Percentiles rank a stretch among this genome's conserved stretches.
phyloP scores from a whole-genome alignment of 108 stramenopile species.

The Skeletonema tropicum region DNA sequence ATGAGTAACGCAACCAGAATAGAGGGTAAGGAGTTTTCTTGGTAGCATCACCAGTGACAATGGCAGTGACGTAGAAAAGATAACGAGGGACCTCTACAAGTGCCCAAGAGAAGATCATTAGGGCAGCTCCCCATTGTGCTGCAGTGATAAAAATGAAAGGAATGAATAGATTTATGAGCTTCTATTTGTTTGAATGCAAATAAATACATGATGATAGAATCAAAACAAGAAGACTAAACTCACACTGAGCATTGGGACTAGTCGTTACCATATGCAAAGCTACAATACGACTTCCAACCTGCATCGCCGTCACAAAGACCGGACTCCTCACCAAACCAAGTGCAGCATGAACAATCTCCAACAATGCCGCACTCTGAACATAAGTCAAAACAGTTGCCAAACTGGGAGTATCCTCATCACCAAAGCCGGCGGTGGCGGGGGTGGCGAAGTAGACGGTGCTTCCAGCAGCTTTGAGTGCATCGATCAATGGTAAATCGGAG shows the following conservation, averaged over 20 bases:
- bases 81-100: constrained; percentile 94
- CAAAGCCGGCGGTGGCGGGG: constrained; percentile 54
- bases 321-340: constrained; percentile 93
- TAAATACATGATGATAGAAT: not conserved
- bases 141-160: not conserved
- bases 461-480: constrained; percentile 23
- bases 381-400: constrained; percentile 53
- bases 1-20: constrained; percentile 96
- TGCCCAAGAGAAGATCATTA: constrained; percentile 91
- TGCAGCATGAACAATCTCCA: constrained; percentile 93
- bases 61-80: constrained; percentile 90
- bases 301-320: constrained; percentile 89
- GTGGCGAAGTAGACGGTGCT: constrained; percentile 35
- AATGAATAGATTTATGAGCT: not conserved
- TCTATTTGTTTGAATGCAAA: not conserved
- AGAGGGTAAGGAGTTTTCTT: constrained; percentile 92
- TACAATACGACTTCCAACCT: constrained; percentile 87
- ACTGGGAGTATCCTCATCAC: constrained; percentile 16
- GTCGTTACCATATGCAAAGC: constrained; percentile 74
- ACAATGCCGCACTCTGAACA: constrained; percentile 78
- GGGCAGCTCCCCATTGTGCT: constrained; percentile 84
- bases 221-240: constrained; percentile 21
- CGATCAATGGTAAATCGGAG: constrained; percentile 10
- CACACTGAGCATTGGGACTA: constrained; percentile 78
- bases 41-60: constrained; percentile 85